phyloP scores from a whole-genome alignment of 2,329 filamentous ascomycete species.

The Colletotrichum incanum region DNA sequence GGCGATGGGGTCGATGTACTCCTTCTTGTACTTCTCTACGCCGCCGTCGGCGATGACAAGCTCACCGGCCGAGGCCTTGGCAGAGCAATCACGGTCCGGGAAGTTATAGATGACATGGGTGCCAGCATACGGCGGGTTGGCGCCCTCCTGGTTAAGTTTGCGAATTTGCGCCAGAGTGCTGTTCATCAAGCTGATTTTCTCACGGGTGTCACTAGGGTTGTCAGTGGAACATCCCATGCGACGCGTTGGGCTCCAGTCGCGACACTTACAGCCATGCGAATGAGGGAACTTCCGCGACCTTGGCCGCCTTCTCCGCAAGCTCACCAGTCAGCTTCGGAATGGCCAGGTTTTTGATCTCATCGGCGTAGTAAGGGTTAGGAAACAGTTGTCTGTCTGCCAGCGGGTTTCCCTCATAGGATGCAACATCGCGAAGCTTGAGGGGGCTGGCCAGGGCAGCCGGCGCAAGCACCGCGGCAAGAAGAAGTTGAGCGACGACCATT shows the following conservation, averaged over 20 bases:
- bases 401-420: conserved; percentile 55
- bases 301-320: conserved; percentile 56
- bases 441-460: conserved; percentile 35
- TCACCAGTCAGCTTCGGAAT: conserved; percentile 67
- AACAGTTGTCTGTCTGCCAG: conserved; percentile 53
- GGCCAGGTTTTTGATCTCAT: conserved; percentile 60
- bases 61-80: conserved; percentile 55
- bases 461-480: conserved; percentile 38
- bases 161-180: conserved; percentile 50
- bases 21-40: conserved; percentile 50
- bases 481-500: conserved; percentile 26
- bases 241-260: background rate
- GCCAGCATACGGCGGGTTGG: conserved; percentile 47
- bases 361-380: conserved; percentile 56
- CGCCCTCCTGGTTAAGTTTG: conserved; percentile 42
- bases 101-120: conserved; percentile 56
- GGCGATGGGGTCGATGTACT: conserved; percentile 52
- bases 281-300: conserved; percentile 50
- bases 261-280: conserved; percentile 50
- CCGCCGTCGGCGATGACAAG: conserved; percentile 50
- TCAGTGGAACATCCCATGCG: background rate
- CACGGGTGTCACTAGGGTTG: conserved; percentile 50
- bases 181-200: conserved; percentile 51
- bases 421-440: conserved; percentile 30
- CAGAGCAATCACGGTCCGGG: conserved; percentile 56